Evolutionary conservation across 2,329 filamentous ascomycete genomes (phyloP), one percentile per base, ranked within the genome.

Genomic region (Scleromitrula shiraiana): DNA sequence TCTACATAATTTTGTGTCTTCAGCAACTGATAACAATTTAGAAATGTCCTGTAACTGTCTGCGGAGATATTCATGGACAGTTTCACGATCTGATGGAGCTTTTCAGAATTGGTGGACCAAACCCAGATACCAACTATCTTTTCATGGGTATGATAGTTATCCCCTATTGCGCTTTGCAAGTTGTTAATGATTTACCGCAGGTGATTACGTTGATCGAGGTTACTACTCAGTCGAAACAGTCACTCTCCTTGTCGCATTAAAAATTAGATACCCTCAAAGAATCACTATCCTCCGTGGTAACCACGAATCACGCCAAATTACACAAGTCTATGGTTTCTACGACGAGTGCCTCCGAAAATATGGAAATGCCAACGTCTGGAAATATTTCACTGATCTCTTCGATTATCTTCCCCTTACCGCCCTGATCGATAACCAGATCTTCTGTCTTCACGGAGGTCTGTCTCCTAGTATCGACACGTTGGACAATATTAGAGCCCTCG

Each of bases 141-240:
- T 97, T 97, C 74, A 97, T 98, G 89, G 90, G 88, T 93, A 72
- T 65, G 81, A 42, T 20, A 38, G 24, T 38, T 49, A 17, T 14
- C 38, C 42, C 36, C 40, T 17, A 27, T n/a, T n/a, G n/a, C 42
- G 23, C 9, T 20, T 39, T n/a, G 33, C 24, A 27, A 7, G 22
- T 14, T 39, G 50, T 59, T 59, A 53, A 59, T 44, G 27, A 29
- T 37, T 45, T 22, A 36, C 24, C 47, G 30, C 57, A 94, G 88
- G 93, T 67, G 93, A 98, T 70, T 98, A 97, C 65, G 93, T 98
- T 64, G 93, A 98, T 69, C 83, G 93, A 74, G 93, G 93, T 56
- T 98, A 96, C 75, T 98, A 97, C 74, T 96, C 90, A 23, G 89
- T 98, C 59, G 93, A 98, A 76, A 97, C 93, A 6, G 90, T 98